A percentile compares a stretch with the other conserved stretches of the same genome.
Evolutionary conservation across 2,329 filamentous ascomycete genomes (phyloP).

Genomic region (Cordyceps javanica): DNA sequence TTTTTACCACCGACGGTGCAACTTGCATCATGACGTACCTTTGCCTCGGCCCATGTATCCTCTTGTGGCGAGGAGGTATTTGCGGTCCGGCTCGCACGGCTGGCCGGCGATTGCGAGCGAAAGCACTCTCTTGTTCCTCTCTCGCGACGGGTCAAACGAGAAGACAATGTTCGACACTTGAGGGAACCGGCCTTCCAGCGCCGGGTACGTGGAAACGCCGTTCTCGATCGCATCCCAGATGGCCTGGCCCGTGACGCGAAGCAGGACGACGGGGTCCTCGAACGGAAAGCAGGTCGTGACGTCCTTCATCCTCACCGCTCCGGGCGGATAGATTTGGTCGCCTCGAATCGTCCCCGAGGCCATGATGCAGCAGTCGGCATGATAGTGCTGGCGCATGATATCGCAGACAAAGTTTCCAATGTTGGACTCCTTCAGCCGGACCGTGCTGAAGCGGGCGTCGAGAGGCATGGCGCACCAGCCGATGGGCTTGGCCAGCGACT

Average conservation of each 20-base stretch:
- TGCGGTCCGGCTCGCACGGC: conserved; percentile 54
- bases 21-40: conserved; percentile 26
- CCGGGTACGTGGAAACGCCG: conserved; percentile 71
- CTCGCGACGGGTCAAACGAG: conserved; percentile 59
- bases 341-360: conserved; percentile 80
- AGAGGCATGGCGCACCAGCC: conserved; percentile 76
- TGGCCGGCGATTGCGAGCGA: conserved; percentile 55
- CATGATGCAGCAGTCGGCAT: conserved; percentile 77
- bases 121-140: conserved; percentile 56
- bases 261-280: conserved; percentile 78
- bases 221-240: conserved; percentile 81
- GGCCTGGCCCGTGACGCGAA: conserved; percentile 64
- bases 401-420: conserved; percentile 89
- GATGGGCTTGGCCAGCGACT: conserved; percentile 74
- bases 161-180: conserved; percentile 82
- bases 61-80: conserved; percentile 71
- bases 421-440: conserved; percentile 72
- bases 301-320: conserved; percentile 70
- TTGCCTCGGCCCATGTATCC: conserved; percentile 88
- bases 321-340: conserved; percentile 82
- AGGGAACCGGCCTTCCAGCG: conserved; percentile 75
- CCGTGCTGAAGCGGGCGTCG: conserved; percentile 80
- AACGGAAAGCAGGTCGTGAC: conserved; percentile 90
- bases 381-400: conserved; percentile 79
- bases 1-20: too few species aligned